Conservation (phyloP, 2,329 filamentous ascomycete species). For the Hawksworthiomyces lignivorus region DNA sequence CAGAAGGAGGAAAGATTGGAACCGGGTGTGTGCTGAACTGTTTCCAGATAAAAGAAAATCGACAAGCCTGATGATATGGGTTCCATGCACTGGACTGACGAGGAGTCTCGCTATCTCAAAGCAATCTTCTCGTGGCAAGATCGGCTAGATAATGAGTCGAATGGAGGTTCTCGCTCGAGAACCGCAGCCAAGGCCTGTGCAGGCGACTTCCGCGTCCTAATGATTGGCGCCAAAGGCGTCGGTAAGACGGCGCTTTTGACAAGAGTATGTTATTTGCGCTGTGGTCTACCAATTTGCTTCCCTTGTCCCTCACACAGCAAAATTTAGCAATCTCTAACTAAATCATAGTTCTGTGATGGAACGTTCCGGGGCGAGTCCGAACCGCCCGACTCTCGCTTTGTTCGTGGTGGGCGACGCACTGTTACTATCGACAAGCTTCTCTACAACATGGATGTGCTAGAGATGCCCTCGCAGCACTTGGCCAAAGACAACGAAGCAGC, state of each 20-base stretch:
- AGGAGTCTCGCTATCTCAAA: conserved; percentile 32
- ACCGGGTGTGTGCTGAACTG: too few relatives aligned
- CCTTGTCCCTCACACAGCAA: background rate
- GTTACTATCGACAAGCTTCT: conserved; percentile 23
- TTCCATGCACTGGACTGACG: conserved; percentile 30
- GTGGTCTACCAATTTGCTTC: too few relatives aligned
- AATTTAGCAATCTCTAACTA: too few relatives aligned
- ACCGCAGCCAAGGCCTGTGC: conserved; percentile 16
- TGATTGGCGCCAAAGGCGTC: conserved; percentile 30
- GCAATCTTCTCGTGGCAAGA: conserved; percentile 33
- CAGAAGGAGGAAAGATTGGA: too few relatives aligned
- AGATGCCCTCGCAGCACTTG: conserved; percentile 27
- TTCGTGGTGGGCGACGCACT: conserved; percentile 26
- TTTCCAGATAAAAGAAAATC: too few relatives aligned
- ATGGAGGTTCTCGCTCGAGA: background rate
- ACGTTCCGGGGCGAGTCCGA: conserved; percentile 20
- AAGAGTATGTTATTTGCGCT: conserved; percentile 21
- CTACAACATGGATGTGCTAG: conserved; percentile 30
- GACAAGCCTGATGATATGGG: too few relatives aligned
- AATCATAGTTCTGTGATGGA: conserved; percentile 25
- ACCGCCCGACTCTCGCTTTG: conserved; percentile 19
- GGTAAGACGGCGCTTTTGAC: conserved; percentile 35
- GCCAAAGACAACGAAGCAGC: conserved; percentile 16
- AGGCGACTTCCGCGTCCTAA: conserved; percentile 31
- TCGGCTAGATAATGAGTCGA: conserved; percentile 18